A percentile compares a stretch with the other conserved stretches of the same genome.
phyloP scores from a whole-genome alignment of 345 rosid genomes.

The Cardamine chenopodiifolia region DNA sequence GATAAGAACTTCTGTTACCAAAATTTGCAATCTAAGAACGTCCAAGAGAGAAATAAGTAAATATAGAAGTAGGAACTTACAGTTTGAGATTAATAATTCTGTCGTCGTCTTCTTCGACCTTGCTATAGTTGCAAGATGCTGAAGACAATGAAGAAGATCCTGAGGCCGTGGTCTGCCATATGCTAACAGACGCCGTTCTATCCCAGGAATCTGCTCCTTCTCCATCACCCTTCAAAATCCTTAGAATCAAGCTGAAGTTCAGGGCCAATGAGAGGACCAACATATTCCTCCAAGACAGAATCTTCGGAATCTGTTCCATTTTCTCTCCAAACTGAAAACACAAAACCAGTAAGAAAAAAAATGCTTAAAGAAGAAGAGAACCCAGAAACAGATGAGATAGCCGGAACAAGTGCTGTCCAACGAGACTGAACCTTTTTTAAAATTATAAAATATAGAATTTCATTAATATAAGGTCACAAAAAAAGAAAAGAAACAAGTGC shows the following conservation, averaged over 20 bases:
- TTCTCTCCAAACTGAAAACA: conserved; percentile 18
- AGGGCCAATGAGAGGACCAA: conserved; percentile 69
- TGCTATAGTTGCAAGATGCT: conserved; percentile 28
- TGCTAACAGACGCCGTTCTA: conserved; percentile 13
- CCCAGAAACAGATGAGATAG: conserved; percentile 18
- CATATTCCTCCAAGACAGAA: conserved; percentile 59
- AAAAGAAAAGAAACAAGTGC: conserved; percentile 6
- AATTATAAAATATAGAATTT: background rate
- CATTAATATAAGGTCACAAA: background rate
- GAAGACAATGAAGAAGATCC: conserved; percentile 28
- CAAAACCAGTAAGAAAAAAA: background rate
- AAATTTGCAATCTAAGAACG: background rate
- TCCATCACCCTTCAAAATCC: conserved; percentile 40
- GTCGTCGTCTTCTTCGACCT: conserved; percentile 42
- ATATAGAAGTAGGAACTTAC: conserved; percentile 49
- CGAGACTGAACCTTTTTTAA: background rate
- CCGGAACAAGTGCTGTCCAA: no score
- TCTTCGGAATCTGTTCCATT: conserved; percentile 48
- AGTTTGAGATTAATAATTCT: conserved; percentile 62
- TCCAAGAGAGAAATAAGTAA: background rate
- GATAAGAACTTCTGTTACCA: background rate
- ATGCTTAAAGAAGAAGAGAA: conserved; percentile 15
- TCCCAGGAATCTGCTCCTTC: conserved; percentile 26
- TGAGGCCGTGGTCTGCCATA: conserved; percentile 11
- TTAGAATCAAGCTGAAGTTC: conserved; percentile 64